Evolutionary conservation across 805 yeast genomes (phyloP), one percentile per base, ranked within the genome.

Genomic region (Lipomyces japonicus): DNA sequence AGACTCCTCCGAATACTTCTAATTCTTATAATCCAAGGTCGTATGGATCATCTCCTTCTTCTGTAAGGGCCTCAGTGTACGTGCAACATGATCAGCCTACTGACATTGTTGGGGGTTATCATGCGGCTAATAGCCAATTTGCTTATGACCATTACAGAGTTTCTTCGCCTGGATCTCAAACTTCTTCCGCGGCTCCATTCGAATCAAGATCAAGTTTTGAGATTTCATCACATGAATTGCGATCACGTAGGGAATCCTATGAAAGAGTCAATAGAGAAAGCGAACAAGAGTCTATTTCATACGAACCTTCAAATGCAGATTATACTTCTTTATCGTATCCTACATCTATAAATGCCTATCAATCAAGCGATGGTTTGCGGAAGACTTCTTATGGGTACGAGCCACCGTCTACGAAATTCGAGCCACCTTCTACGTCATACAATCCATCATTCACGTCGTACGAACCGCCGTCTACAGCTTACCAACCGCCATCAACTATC

Each of bases 381-480:
- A 14, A 10, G 14, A 10, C 32, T 28, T 10, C 10, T 18, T 12
- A 34, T 34, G 16, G 21, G 16, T 42, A 31, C 16, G 38, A 28
- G 23, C 45, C 39, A 9, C 28, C 31, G 18, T 22, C 35, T 14
- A 18, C 25, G 19, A 21, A 18, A 4, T 9, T 18, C 3, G 19
- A 19, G 7, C n/a, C 23, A 16, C 18, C 44, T n/a, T n/a, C 26
- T 14, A 3, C 25, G 9, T 18, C 42, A 4, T 49, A 49, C 36
- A 49, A 49, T 10, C 44, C 53, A 9, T 16, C 24, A 18, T 12
- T 12, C 3, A 21, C 46, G 21, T 25, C 41, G 18, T 44, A 31
- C 21, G 50, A 50, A n/a, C 30, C 44, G 21, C 22, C 21, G 7
- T 24, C 38, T 6, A 14, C 74, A 65, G 38, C 46, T 14, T 45